phyloP scores from a whole-genome alignment of 164 flowering plant species.

The Litsea cubeba region DNA sequence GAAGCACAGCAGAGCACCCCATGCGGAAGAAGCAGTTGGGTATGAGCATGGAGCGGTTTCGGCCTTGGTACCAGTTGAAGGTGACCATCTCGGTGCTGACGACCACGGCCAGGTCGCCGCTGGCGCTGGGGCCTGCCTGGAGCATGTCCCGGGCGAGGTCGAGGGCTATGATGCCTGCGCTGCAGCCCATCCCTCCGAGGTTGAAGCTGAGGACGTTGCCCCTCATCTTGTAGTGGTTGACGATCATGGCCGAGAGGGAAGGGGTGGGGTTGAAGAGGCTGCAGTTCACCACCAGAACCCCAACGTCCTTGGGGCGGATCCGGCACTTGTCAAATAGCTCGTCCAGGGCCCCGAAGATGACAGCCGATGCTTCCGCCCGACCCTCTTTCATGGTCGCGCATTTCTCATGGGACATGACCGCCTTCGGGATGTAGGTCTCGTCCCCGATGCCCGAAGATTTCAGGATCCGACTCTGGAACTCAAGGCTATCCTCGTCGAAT shows the following conservation, averaged over 20 bases:
- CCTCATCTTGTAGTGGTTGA: conserved; percentile 92
- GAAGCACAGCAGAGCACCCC: conserved; percentile 85
- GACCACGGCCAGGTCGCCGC: conserved; percentile 58
- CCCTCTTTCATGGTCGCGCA: conserved; percentile 86
- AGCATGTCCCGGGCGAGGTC: conserved; percentile 88
- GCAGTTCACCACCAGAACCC: conserved; percentile 82
- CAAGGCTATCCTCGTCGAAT: conserved; percentile 58
- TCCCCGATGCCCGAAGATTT: conserved; percentile 80
- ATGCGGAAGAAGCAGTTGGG: conserved; percentile 89
- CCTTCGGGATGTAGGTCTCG: conserved; percentile 74
- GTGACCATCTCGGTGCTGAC: conserved; percentile 89
- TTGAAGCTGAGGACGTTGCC: conserved; percentile 85
- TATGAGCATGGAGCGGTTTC: conserved; percentile 76
- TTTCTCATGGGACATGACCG: conserved; percentile 37
- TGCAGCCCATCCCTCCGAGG: conserved; percentile 91
- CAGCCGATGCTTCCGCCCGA: conserved; percentile 65
- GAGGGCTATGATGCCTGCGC: conserved; percentile 68
- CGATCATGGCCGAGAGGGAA: conserved; percentile 88
- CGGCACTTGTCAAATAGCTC: conserved; percentile 74
- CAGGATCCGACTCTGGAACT: conserved; percentile 60
- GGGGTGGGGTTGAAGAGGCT: conserved; percentile 95
- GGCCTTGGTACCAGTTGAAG: conserved; percentile 76
- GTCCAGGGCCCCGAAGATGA: conserved; percentile 85
- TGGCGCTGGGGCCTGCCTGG: conserved; percentile 57
- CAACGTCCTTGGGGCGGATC: conserved; percentile 79